Evolutionary conservation across 495 filamentous ascomycete species (phyloP), one percentile per base, ranked within the genome.

Genomic region (Parmelia sp.): DNA sequence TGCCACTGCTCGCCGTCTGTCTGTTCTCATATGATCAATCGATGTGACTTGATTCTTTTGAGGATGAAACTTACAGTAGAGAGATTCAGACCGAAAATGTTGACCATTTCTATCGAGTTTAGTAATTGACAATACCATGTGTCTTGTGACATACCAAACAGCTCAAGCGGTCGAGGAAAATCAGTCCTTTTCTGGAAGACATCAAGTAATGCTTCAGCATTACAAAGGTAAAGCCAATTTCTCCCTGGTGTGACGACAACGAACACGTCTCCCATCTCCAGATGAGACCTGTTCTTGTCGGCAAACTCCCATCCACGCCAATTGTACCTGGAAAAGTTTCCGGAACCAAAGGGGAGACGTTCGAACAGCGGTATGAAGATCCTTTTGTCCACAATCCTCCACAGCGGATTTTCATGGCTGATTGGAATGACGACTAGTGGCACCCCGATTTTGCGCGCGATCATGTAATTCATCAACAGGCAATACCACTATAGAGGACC

Each of bases 61-160:
- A 33, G 21, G 9, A 27, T 23, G 19, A 42, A 19, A 27, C 72
- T 71, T 66, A 76, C 77, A 2, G 76, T 76, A 5, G 73, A 66
- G 0, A 84, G 65, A 66, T 77, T 82, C 15, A 74, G 75, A 3
- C 81, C 79, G 66, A 80, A 84, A 3, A 81, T 63, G 27, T 77
- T 71, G 27, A 82, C 66, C 9, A 74, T 62, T 21, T 72, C 76
- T 73, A 25, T 15, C 19, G 49, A 25, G 4, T 4, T 59, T 14
- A 27, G 33, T 35, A 15, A 33, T 2, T 15, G 29, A n/a, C 44
- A 33, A 39, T 35, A 58, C 33, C 27, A 64, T 55, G n/a, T 47
- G 45, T 23, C 17, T 10, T 17, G 21, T 60, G 58, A 57, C 59
- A 62, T 69, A 67, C 71, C 40, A 56, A 72, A 72, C 29, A 76